Conservation (phyloP, 768 basidiomycete genomes). For the Lentinula raphanica region DNA sequence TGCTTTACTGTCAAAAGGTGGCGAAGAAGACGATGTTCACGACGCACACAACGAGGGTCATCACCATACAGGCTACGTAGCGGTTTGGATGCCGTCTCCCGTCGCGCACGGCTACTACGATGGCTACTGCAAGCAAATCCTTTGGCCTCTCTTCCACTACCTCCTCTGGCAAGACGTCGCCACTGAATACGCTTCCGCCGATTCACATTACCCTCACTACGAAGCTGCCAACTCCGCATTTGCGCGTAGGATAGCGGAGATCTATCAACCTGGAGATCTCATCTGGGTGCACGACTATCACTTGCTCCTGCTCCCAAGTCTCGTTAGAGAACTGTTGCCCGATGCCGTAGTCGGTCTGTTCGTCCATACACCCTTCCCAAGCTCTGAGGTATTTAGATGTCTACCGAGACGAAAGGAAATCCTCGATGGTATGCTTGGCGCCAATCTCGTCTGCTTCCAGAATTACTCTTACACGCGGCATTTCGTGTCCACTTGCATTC, state of each 20-base stretch:
- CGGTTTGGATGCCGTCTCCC: slow-evolving; percentile 88
- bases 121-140: slow-evolving; percentile 94
- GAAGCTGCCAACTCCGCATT: slow-evolving; percentile 81
- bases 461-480: slow-evolving; percentile 95
- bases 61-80: slow-evolving; percentile 61
- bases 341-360: slow-evolving; percentile 83
- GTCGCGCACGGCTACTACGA: slow-evolving; percentile 94
- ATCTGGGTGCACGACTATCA: slow-evolving; percentile 97
- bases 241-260: slow-evolving; percentile 64
- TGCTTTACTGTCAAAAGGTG: slow-evolving; percentile 59
- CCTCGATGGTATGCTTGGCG: slow-evolving; percentile 95
- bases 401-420: slow-evolving; percentile 91
- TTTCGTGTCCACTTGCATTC: slow-evolving; percentile 90
- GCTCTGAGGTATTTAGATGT: slow-evolving; percentile 92
- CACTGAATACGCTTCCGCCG: slow-evolving; percentile 81
- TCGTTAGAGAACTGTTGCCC: slow-evolving; percentile 68
- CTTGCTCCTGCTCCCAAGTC: slow-evolving; percentile 81
- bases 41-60: not conserved
- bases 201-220: slow-evolving; percentile 78
- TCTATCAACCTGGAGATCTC: slow-evolving; percentile 86
- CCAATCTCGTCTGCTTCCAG: slow-evolving; percentile 95
- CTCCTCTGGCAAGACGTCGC: slow-evolving; percentile 97
- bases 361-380: slow-evolving; percentile 97
- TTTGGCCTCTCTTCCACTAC: slow-evolving; percentile 99
- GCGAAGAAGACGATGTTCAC: slow-evolving; percentile 38